Percentiles rank a stretch among this genome's conserved stretches.
These are phyloP conservation scores for Citrus australasica DNA, from an alignment of 345 rosid species.

Conservation along the genomic window DNA sequence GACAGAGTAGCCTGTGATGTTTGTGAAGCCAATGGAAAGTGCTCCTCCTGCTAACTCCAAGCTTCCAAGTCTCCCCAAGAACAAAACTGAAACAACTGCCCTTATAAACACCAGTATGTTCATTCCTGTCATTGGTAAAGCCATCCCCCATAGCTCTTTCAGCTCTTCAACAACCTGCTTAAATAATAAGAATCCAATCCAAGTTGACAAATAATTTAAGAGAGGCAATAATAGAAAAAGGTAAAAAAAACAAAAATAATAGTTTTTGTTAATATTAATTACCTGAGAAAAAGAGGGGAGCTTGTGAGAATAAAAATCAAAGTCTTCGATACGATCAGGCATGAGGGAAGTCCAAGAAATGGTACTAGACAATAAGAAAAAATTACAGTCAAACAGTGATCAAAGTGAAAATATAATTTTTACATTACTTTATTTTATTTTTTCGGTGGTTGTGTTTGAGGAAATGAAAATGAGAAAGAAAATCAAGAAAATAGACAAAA, in stretches of 20 bases:
- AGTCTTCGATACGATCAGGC: constrained; percentile 40
- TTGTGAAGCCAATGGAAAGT: constrained; percentile 91
- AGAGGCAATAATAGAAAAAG: background rate
- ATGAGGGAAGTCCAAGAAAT: constrained; percentile 24
- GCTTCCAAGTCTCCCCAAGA: constrained; percentile 89
- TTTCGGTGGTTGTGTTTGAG: too few species aligned
- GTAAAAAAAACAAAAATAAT: background rate
- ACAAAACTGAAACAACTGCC: constrained; percentile 79
- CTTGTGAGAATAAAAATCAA: constrained; percentile 41
- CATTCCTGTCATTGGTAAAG: constrained; percentile 81
- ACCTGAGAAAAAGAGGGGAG: constrained; percentile 57
- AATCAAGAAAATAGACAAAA: background rate
- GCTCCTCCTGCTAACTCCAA: constrained; percentile 96
- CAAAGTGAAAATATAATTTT: background rate
- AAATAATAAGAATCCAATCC: background rate
- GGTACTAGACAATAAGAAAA: background rate
- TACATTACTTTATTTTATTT: too few species aligned
- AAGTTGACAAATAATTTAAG: too few species aligned
- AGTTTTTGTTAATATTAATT: background rate
- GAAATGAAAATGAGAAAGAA: background rate
- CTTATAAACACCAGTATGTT: constrained; percentile 79
- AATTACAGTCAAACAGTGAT: constrained; percentile 7
- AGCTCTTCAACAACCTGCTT: constrained; percentile 73
- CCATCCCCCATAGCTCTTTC: constrained; percentile 86
- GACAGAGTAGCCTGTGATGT: constrained; percentile 97